Percentiles rank a stretch among this genome's conserved stretches.
phyloP scores from a whole-genome alignment of 2,329 filamentous ascomycete genomes.

The Stenocarpella maydis region DNA sequence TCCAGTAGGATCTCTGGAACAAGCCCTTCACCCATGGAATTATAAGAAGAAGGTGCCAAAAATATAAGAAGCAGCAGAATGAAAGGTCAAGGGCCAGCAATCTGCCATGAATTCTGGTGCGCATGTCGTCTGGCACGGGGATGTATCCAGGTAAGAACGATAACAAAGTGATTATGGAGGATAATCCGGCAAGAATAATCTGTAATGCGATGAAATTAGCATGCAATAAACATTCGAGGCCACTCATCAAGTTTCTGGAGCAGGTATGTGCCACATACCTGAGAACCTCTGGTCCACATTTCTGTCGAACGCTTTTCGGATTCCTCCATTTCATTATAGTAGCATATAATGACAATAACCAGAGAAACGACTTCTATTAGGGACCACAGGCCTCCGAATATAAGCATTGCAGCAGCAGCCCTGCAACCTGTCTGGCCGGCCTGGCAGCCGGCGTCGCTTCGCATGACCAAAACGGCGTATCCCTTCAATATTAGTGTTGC shows the following conservation, averaged over 20 bases:
- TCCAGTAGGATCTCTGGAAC: background rate
- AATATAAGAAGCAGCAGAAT: background rate
- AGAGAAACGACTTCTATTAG: background rate
- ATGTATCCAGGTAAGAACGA: background rate
- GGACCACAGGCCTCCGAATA: background rate
- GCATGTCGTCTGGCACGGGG: background rate
- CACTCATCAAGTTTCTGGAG: background rate
- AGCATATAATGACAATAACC: background rate
- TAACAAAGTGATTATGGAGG: background rate
- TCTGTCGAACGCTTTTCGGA: rapidly evolving
- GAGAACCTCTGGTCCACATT: background rate
- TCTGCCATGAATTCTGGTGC: background rate
- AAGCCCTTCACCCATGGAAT: background rate
- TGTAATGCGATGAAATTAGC: background rate
- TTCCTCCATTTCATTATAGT: background rate
- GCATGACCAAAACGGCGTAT: background rate
- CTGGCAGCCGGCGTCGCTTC: background rate
- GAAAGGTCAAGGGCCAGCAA: background rate
- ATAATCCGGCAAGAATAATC: background rate
- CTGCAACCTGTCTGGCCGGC: background rate
- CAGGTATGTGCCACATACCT: background rate
- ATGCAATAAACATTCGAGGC: background rate
- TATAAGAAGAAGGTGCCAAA: background rate
- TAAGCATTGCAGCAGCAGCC: background rate
- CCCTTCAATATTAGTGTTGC: background rate